These are phyloP conservation scores for Glebionis coronaria DNA, from an alignment of 129 eudicot species.

Conservation along the genomic window DNA sequence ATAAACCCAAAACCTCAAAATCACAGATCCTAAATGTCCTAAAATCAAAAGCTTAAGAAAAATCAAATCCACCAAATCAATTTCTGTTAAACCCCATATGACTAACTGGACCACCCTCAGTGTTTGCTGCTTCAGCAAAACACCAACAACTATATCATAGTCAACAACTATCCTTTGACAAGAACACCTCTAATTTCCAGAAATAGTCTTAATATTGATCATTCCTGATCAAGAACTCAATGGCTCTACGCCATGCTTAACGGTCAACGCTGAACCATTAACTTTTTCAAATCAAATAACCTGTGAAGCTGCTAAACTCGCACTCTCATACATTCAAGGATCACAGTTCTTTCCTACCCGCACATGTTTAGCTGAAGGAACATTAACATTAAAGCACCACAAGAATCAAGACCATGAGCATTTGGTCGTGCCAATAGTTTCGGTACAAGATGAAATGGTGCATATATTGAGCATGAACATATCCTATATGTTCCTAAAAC, in stretches of 20 bases:
- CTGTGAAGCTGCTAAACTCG: conserved; percentile 75
- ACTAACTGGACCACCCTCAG: conserved; percentile 90
- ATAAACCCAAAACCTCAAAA: too few species aligned
- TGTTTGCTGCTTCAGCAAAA: conserved; percentile 61
- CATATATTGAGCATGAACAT: conserved; percentile 88
- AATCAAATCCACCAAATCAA: too few species aligned
- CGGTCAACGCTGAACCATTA: conserved; percentile 46
- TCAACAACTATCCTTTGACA: conserved; percentile 49
- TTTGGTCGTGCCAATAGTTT: conserved; percentile 58
- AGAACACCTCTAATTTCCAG: conserved; percentile 9
- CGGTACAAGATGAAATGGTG: conserved; percentile 93
- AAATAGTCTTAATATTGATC: conserved; percentile 27
- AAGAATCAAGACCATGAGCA: conserved; percentile 65
- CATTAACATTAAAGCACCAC: conserved; percentile 86
- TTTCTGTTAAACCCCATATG: too few species aligned
- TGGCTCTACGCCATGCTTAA: conserved; percentile 81
- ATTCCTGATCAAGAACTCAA: conserved; percentile 64
- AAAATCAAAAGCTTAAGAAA: too few species aligned
- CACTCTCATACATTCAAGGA: conserved; percentile 49
- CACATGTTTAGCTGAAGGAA: conserved; percentile 71
- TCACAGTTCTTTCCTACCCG: conserved; percentile 77
- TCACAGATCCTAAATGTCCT: too few species aligned
- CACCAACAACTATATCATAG: conserved; percentile 78
- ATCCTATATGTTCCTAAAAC: conserved; percentile 74
- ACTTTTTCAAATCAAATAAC: conserved; percentile 80